Base-by-base conservation (phyloP, 2,329 filamentous ascomycete genomes). In the Cryphonectria radicalis region DNA sequence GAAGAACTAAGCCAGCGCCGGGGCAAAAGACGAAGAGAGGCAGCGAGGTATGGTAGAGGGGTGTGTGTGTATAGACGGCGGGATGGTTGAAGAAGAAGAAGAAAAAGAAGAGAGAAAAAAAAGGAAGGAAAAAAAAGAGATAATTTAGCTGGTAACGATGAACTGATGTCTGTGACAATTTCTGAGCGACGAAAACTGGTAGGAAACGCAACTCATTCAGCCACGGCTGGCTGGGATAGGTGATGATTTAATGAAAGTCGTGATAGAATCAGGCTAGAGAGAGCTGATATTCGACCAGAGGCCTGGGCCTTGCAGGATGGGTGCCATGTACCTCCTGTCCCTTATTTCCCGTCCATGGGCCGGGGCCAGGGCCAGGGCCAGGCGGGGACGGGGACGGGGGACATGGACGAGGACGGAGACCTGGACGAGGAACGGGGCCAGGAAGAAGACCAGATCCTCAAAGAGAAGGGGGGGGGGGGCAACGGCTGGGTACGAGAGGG, bases 241-340 rank as follows among this genome's bases (percentile, higher is more conserved):
- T 32, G 69, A 50, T 63, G 69, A 71, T 71, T 73, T 73, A 71
- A 71, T 71, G 67, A 69, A 73, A 73, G 67, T 62, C 50, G 60
- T 69, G 67, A 42, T 63, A 63, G 67, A 63, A 67, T 63, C 59
- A 73, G 66, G 66, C 43, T 66, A 62, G 69, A 68, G 62, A 62
- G 59, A 62, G 66, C 37, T 68, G 69, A 69, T 71, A 69, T 68
- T 40, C 60, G 60, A 55, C 69, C 32, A 67, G 57, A 69, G 59
- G 62, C 63, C 63, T 73, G 69, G 69, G 57, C 72, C 72, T 70
- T 66, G 59, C 42, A 59, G 46, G 8, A 69, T 42, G 60, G 62
- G 43, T 55, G 59, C 59, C 43, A 53, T 60, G 43, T 63, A 71
- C 70, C 46, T 71, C 69, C 59, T 71, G 59, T 55, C 68, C 71